phyloP scores from a whole-genome alignment of 768 basidiomycete genomes.

The Tricholoma hemisulphureum region DNA sequence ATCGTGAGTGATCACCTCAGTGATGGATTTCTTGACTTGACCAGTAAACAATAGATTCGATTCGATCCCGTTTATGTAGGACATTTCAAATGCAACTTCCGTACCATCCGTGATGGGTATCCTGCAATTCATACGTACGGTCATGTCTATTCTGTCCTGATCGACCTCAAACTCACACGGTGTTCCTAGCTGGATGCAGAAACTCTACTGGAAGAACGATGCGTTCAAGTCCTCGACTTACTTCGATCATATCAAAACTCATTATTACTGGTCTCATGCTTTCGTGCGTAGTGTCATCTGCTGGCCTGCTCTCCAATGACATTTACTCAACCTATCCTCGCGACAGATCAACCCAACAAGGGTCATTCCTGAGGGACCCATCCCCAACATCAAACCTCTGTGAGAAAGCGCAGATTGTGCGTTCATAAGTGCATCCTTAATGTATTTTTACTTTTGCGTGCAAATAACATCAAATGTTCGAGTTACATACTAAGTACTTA shows the following conservation, averaged over 20 bases:
- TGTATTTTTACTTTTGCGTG: too few species aligned
- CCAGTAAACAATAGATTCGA: constrained; percentile 53
- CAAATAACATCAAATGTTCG: too few species aligned
- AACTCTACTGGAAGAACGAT: constrained; percentile 86
- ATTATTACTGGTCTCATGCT: constrained; percentile 67
- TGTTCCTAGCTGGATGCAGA: constrained; percentile 66
- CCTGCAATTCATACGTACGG: constrained; percentile 71
- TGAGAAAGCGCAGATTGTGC: constrained; percentile 22
- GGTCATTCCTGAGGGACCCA: constrained; percentile 74
- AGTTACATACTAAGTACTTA: background rate
- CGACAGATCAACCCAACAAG: constrained; percentile 74
- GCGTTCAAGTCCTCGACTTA: constrained; percentile 87
- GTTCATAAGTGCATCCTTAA: background rate
- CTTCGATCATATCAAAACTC: constrained; percentile 84
- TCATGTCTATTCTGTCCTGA: background rate
- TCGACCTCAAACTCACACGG: background rate
- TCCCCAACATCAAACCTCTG: constrained; percentile 65
- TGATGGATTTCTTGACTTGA: background rate
- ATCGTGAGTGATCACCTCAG: constrained; percentile 53
- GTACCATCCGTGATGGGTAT: constrained; percentile 82
- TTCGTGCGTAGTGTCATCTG: constrained; percentile 29
- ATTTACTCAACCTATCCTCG: background rate
- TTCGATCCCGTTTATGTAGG: constrained; percentile 90
- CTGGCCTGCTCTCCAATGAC: background rate
- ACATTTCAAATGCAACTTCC: constrained; percentile 93